These are phyloP conservation scores for Catunica adiposa DNA, from an alignment of 2,329 filamentous ascomycete species.

Conservation along the genomic window DNA sequence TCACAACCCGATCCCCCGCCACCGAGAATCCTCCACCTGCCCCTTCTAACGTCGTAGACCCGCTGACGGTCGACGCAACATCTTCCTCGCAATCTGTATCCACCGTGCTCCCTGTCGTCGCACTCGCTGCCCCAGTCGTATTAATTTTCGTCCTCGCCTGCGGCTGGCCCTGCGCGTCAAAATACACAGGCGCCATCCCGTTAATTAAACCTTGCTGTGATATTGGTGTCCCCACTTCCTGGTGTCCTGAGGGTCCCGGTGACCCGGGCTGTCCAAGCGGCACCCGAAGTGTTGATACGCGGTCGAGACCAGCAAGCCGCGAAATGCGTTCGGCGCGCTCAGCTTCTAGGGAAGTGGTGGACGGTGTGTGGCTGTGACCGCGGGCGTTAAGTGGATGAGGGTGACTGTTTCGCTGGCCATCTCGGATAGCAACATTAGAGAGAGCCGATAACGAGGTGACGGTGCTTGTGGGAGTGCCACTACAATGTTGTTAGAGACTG, in stretches of 20 bases:
- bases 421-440: conserved; percentile 89
- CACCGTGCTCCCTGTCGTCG: conserved; percentile 41
- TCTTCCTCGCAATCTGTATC: not conserved
- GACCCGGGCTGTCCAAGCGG: conserved; percentile 24
- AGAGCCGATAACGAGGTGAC: conserved; percentile 84
- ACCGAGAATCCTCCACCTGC: not conserved
- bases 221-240: conserved; percentile 32
- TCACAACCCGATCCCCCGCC: not conserved
- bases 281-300: conserved; percentile 60
- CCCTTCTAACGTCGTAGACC: not conserved
- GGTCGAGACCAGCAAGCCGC: conserved; percentile 78
- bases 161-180: conserved; percentile 58
- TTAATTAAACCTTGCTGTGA: conserved; percentile 22
- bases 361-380: conserved; percentile 40
- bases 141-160: conserved; percentile 57
- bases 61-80: not conserved
- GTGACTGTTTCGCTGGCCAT: conserved; percentile 65
- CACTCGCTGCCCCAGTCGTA: conserved; percentile 81
- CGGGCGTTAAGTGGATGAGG: conserved; percentile 34
- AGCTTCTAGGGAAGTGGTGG: conserved; percentile 63
- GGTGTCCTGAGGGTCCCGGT: conserved; percentile 27
- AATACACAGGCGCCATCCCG: conserved; percentile 43
- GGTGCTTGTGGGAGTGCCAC: conserved; percentile 81
- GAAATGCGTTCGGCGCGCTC: conserved; percentile 92
- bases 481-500: conserved; percentile 22